phyloP scores from a whole-genome alignment of 352 stramenopile genomes.

The Globisporangium alternatum region DNA sequence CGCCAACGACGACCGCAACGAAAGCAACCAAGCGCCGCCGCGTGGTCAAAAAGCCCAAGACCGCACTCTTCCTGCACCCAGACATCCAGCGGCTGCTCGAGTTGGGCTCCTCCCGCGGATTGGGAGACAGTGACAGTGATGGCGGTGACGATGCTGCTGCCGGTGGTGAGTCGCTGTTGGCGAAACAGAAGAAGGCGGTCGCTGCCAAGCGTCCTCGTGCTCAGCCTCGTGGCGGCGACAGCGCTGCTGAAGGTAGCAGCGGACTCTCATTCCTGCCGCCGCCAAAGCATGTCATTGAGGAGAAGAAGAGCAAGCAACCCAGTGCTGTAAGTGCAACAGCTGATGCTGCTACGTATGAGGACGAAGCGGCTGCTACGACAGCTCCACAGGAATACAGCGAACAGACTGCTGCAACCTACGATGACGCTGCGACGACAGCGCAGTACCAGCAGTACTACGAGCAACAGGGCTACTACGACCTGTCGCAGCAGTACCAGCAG shows the following conservation, averaged over 20 bases:
- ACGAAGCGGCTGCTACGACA: not conserved
- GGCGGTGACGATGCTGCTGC: constrained; percentile 24
- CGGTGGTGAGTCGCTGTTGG: constrained; percentile 30
- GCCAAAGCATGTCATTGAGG: constrained; percentile 45
- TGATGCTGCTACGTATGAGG: constrained; percentile 20
- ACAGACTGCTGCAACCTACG: not conserved
- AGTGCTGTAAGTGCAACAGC: not conserved
- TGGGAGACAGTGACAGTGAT: constrained; percentile 29
- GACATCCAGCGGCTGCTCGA: constrained; percentile 61
- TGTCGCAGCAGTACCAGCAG: constrained; percentile 32
- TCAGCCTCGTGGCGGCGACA: constrained; percentile 10
- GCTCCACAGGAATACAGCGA: constrained; percentile 12
- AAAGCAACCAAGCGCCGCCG: constrained; percentile 29
- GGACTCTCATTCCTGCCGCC: constrained; percentile 57
- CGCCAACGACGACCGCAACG: not conserved
- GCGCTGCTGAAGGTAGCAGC: not conserved
- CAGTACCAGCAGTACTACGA: constrained; percentile 18
- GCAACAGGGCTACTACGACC: constrained; percentile 19
- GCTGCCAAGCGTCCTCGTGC: constrained; percentile 30
- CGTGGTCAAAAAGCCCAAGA: constrained; percentile 46
- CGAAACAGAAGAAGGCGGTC: constrained; percentile 49
- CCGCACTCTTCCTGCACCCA: constrained; percentile 42
- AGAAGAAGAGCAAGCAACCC: not conserved
- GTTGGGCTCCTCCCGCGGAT: constrained; percentile 19
- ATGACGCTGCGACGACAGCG: constrained; percentile 2